These are phyloP conservation scores for Fusarium euwallaceae DNA, from an alignment of 2,329 filamentous ascomycete species.

Conservation along the genomic window DNA sequence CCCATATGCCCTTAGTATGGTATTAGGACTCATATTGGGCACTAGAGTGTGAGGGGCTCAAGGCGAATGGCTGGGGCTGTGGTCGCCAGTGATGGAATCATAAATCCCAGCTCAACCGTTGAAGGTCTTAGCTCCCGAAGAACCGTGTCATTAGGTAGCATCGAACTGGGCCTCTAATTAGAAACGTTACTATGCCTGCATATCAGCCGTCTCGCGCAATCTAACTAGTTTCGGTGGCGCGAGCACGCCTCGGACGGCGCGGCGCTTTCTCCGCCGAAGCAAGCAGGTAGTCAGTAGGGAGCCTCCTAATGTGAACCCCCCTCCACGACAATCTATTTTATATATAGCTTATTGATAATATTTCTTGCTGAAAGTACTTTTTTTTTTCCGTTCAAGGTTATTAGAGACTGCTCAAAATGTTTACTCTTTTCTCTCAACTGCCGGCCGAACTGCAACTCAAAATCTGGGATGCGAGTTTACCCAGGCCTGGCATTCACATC, in stretches of 20 bases:
- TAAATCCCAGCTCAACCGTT: not conserved
- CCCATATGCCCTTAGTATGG: not conserved
- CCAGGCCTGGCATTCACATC: not conserved
- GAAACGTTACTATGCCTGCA: not conserved
- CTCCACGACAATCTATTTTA: no score
- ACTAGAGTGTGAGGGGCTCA: no score
- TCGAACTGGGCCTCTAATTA: not conserved
- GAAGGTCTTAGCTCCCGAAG: not conserved
- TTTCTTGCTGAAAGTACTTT: no score
- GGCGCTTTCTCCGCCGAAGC: not conserved
- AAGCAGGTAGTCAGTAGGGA: no score
- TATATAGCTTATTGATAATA: no score
- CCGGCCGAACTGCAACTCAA: not conserved
- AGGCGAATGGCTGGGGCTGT: not conserved
- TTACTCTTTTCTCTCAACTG: not conserved
- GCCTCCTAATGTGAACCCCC: no score
- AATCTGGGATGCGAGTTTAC: not conserved
- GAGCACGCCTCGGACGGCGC: not conserved
- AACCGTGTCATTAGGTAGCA: not conserved
- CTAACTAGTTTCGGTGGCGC: not conserved
- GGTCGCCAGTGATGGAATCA: not conserved
- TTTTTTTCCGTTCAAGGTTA: no score
- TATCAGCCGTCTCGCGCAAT: not conserved
- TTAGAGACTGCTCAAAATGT: not conserved
- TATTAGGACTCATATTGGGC: not conserved